Evolutionary conservation across 1,284 basidiomycete species (phyloP).

Genomic region (Hemileia vastatrix): DNA sequence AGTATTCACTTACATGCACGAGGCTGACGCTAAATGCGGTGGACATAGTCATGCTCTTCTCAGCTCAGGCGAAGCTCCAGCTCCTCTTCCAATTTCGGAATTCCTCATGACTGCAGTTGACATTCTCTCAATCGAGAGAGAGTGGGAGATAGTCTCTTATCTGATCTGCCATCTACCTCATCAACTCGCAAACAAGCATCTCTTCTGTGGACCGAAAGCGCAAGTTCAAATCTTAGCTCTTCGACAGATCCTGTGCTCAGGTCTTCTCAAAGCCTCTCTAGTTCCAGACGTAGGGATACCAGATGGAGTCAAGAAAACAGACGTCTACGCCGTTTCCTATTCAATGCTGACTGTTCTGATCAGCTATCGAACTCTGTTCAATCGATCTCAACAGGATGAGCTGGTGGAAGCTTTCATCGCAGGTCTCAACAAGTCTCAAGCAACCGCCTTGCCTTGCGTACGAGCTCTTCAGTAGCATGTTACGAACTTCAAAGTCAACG

Average conservation of each 20-base stretch:
- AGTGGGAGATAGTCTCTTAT: conserved; percentile 44
- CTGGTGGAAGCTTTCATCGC: conserved; percentile 40
- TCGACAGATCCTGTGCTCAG: conserved; percentile 33
- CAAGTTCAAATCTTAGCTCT: conserved; percentile 33
- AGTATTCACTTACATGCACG: conserved; percentile 38
- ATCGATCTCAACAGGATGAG: conserved; percentile 39
- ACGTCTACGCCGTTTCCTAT: conserved; percentile 40
- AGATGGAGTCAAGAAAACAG: conserved; percentile 36
- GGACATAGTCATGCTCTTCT: conserved; percentile 26
- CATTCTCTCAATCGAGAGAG: conserved; percentile 33
- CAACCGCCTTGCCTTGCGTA: conserved; percentile 40
- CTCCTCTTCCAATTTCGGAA: conserved; percentile 39
- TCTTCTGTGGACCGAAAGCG: conserved; percentile 39
- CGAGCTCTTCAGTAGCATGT: conserved; percentile 38
- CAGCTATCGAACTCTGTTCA: conserved; percentile 38
- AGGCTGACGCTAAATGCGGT: too few species aligned
- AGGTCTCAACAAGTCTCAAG: conserved; percentile 40
- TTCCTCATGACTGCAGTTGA: conserved; percentile 32
- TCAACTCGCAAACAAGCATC: conserved; percentile 41
- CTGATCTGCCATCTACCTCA: conserved; percentile 39
- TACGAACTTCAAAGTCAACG: conserved; percentile 41
- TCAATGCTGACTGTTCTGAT: conserved; percentile 36
- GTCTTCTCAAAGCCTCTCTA: conserved; percentile 33
- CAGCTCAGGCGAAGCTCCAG: conserved; percentile 25
- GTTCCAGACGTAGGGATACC: conserved; percentile 36